Base-by-base conservation (phyloP, 2,329 filamentous ascomycete species). In the Knufia fluminis region DNA sequence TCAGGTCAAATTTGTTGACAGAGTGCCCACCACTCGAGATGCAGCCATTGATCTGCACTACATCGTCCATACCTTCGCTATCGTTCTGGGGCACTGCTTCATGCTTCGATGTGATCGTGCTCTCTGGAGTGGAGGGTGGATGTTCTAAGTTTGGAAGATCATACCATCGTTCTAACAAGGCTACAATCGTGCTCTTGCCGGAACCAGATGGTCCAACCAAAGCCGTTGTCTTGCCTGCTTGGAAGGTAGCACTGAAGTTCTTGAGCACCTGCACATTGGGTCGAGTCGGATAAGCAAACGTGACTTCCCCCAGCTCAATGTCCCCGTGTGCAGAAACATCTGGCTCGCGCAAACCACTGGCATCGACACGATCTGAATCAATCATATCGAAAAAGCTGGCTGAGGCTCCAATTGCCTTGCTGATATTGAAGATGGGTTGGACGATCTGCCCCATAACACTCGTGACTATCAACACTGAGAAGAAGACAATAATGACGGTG, bases 331-430 rank as follows among this genome's bases (percentile, higher is more conserved):
- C 78, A 20, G 90, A 76, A 1, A 57, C 52, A 20, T 57, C 52
- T 2, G 55, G 4, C 63, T 66, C 1, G 71, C 69, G 54, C 26
- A 68, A 64, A 23, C 68, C 67, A 7, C 60, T 52, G 4, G 54
- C 51, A 1, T 63, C 59, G 1, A 65, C 62, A 20, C 60, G 60
- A 56, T 96, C 90, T 1, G 71, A 75, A 1, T 73, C 80, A 68
- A 94, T 92, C 55, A 97, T 78, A 55, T 89, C 79, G 38, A 77
- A 75, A 0, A 90, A 88, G 1, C 90, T 85, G 48, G 88, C 76
- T 63, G 90, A 87, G 0, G 89, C 89, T 68, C 96, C 94, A 57
- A 87, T 83, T 82, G 94, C 94, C 44, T 69, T 67, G 10, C 59
- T 60, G 3, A 69, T 60, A 2, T 60, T 57, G 50, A 68, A 65